Evolutionary conservation across 805 yeast genomes (phyloP), one percentile per base, ranked within the genome.

Genomic region (Suhomyces canberraensis): DNA sequence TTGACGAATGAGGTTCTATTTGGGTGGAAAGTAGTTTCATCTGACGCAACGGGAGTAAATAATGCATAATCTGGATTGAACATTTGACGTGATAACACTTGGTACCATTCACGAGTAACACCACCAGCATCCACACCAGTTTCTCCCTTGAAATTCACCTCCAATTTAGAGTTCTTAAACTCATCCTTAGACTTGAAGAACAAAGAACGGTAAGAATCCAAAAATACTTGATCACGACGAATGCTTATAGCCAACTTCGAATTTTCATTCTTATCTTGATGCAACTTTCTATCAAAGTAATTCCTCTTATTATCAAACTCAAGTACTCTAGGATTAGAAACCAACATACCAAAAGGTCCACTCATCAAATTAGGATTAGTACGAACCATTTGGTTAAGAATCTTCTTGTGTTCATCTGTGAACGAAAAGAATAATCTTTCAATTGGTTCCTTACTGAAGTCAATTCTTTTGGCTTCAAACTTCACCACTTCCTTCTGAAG

Each of bases 91-190:
- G 96, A 81, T 31, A 93, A 62, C 4, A 90, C 95, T 56, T 90
- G 97, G 53, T 83, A 90, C 98, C 98, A 93, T 58, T 93, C 99
- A 52, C 99, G 73, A 0, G 97, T 86, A 11, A 93, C 81, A 27
- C 99, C 99, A 48, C 99, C 99, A 3, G 96, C 98, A 69, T 93
- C 99, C 33, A 93, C 86, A 48, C 98, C 99, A 37, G 84, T 84
- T 60, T 93, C 99, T 1, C 95, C 96, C 44, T 80, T 80, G 66
- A 93, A 93, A n/a, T 75, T 74, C 28, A 93, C 78, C 34, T 84
- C 90, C 47, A 93, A 64, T 46, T 81, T 82, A 2, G 90, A 74
- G 33, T 78, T 71, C 47, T 80, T 77, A 52, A 89, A 78, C 38
- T 84, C 91, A 8, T 79, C 85, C 21, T 78, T 77, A 0, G 84